phyloP scores from a whole-genome alignment of 108 stramenopile species.

The Fistulifera solaris region DNA sequence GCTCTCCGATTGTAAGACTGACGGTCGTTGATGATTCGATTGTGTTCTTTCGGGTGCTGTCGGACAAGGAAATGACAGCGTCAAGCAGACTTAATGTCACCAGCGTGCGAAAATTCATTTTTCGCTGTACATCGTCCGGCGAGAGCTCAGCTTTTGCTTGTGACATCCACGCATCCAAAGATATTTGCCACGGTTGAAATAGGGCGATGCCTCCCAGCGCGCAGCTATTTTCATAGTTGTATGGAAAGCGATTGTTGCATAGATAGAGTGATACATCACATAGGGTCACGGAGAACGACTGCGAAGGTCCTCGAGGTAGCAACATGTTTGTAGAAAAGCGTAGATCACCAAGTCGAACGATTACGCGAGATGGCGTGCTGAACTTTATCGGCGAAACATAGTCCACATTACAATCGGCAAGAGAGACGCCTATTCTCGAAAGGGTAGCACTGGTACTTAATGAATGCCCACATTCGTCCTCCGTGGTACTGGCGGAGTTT shows the following conservation, averaged over 20 bases:
- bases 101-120: slow-evolving; percentile 51
- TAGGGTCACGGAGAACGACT: slow-evolving; percentile 49
- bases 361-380: slow-evolving; percentile 30
- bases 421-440: slow-evolving; percentile 39
- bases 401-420: slow-evolving; percentile 68
- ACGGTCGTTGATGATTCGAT: slow-evolving; percentile 31
- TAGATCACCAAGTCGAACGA: slow-evolving; percentile 60
- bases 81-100: slow-evolving; percentile 53
- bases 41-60: background rate
- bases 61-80: slow-evolving; percentile 22
- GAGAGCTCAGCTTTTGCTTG: background rate
- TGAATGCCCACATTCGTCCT: too few relatives aligned
- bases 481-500: too few relatives aligned
- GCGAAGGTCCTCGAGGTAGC: slow-evolving; percentile 28
- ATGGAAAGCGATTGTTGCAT: slow-evolving; percentile 33
- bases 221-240: slow-evolving; percentile 49
- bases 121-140: slow-evolving; percentile 36
- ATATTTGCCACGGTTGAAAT: slow-evolving; percentile 3
- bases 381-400: slow-evolving; percentile 46
- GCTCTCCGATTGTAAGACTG: slow-evolving; percentile 38
- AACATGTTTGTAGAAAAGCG: slow-evolving; percentile 65
- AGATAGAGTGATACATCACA: slow-evolving; percentile 47
- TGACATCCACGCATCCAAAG: background rate
- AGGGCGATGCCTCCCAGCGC: slow-evolving; percentile 4
- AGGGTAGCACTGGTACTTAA: slow-evolving; percentile 3